Base-by-base conservation (phyloP, 1,139 yeast genomes). In the Kurtzmaniella quercitrusa region DNA sequence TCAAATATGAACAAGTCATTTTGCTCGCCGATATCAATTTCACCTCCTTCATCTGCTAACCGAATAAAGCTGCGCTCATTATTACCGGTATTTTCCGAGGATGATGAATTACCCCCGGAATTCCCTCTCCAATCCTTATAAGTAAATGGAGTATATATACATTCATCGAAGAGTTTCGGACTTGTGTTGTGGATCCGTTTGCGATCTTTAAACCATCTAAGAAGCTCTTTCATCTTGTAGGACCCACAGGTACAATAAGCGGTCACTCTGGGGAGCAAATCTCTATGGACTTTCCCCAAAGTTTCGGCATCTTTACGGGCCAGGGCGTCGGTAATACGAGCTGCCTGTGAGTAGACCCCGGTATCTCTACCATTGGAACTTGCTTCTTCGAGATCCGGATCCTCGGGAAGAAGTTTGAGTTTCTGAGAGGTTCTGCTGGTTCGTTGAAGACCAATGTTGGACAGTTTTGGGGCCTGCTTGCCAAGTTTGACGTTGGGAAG, bases 171-270 rank as follows among this genome's bases (percentile, higher is more conserved):
- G 46, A 90, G 67, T 54, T 87, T 88, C 2, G 98, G 96, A 50
- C 81, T 79, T 0, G 95, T 82, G 40, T 88, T 85, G 57, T 84
- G 87, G 2, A 76, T 70, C 49, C 88, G 69, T 56, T 82, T 86
- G 17, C 91, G 75, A 43, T 88, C 95, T 54, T 85, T 82, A 43
- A 93, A 66, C 90, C 96, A 93, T 53, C 95, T 71, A 45, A 85
- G 73, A 39, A 93, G 67, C 43, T 91, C 97, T 54, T 85, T 81
- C 94, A 93, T 87, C 51, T 80, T 81, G 59, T 90, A 93, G 19
- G 95, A 82, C 33, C 96, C 93, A 38, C 97, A 90, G 0, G 98
- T 91, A 65, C 98, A 91, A 60, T 90, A 93, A 0, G 96, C 96
- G 0, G 97, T 91, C 2, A 91, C 97, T 53, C 98, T 70, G 1